Base-by-base conservation (phyloP, 1,284 basidiomycete genomes). In the Pterula multifida region DNA sequence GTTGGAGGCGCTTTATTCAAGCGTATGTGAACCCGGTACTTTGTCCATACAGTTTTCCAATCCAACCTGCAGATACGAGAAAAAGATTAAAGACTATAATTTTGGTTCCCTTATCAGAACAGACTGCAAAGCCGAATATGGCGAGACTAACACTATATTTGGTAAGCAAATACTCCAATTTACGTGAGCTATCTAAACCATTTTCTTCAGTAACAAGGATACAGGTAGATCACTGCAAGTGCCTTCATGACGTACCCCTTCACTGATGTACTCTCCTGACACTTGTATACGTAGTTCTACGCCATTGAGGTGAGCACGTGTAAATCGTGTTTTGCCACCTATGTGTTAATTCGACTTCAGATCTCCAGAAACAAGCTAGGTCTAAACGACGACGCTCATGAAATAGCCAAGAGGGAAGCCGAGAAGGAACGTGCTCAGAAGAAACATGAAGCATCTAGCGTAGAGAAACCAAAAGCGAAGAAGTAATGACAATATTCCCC, bases 41-140 rank as follows among this genome's bases (percentile, higher is more conserved):
- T 15, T 19, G 23, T 24, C 3, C 9, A 51, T n/a, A 13, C 28
- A 32, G 6, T 6, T 6, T 32, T 32, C 15, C 6, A 6, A 32
- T 32, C 28, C 28, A 15, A 6, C 28, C 53, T 45, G 24, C 55
- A 85, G 82, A 55, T 94, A 91, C 68, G 84, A 92, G 68, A 82
- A 86, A 55, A 85, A 82, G 60, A 71, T 96, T 51, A 85, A 90
- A 62, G 94, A 98, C 60, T 92, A 88, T 71, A 98, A 98, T 75
- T 97, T 98, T 69, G 96, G 96, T 26, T 97, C 91, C 1, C 72
- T 99, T 57, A 86, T 99, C 58, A 81, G 96, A 48, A 85, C 79
- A 50, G 81, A 96, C 62, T 76, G 84, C 32, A 72, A 71, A 47
- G 76, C 81, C 54, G 90, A 95, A 62, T 99, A 98, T 67, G 83